A percentile compares a stretch with the other conserved stretches of the same genome.
Conservation (phyloP, 2,329 filamentous ascomycete species). For the Teratosphaeriaceae sp. region DNA sequence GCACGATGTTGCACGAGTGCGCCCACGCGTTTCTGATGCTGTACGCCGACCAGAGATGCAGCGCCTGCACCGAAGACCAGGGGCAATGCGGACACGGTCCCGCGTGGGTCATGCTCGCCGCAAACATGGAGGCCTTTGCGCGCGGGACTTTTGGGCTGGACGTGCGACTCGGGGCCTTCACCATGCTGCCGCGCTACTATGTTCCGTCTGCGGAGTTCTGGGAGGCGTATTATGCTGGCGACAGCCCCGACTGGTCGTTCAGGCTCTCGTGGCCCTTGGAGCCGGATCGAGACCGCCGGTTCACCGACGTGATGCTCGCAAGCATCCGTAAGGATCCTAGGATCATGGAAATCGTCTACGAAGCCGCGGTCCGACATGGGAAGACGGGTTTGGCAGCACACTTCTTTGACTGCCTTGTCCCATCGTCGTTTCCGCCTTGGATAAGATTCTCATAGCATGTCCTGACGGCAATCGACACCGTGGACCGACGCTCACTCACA, state of each 20-base stretch:
- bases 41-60: not conserved
- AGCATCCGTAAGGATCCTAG: too few species aligned
- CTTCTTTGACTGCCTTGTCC: too few species aligned
- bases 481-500: too few species aligned
- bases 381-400: too few species aligned
- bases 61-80: not conserved
- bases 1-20: conserved; percentile 1
- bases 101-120: not conserved
- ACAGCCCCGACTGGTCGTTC: not conserved
- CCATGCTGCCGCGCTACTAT: too few species aligned
- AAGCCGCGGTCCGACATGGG: not conserved
- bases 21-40: conserved; percentile 1
- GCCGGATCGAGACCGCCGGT: not conserved
- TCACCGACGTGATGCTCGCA: not conserved
- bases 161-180: not conserved
- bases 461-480: too few species aligned
- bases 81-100: not conserved
- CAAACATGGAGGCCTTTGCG: not conserved
- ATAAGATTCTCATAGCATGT: too few species aligned
- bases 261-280: not conserved
- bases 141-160: not conserved
- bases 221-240: not conserved
- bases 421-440: too few species aligned
- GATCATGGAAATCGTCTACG: too few species aligned
- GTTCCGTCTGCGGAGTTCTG: not conserved